phyloP scores from a whole-genome alignment of 305 asterid genomes.

The Striga hermonthica region DNA sequence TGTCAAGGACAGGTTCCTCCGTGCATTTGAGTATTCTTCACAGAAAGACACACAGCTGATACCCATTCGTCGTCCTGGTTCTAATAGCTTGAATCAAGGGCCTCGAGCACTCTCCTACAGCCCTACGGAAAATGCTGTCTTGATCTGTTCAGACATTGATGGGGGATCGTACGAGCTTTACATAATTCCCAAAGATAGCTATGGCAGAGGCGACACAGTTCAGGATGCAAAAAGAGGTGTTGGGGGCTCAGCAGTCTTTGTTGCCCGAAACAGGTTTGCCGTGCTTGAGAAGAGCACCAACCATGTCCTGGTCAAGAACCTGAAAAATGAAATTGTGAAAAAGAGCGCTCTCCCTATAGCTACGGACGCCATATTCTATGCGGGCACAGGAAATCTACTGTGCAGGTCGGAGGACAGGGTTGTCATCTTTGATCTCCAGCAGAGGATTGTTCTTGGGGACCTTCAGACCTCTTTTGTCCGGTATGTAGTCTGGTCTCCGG shows the following conservation, averaged over 20 bases:
- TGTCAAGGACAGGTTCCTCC: conserved; percentile 66
- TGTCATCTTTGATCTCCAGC: conserved; percentile 80
- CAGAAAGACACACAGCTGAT: conserved; percentile 50
- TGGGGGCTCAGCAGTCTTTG: conserved; percentile 86
- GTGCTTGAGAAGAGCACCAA: conserved; percentile 65
- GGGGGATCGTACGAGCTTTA: conserved; percentile 93
- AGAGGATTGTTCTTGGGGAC: conserved; percentile 68
- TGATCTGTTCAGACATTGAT: conserved; percentile 75
- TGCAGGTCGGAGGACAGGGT: conserved; percentile 92
- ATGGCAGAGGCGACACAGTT: conserved; percentile 71
- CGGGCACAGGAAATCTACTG: conserved; percentile 82
- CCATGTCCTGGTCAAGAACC: conserved; percentile 48
- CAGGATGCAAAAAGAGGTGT: conserved; percentile 83
- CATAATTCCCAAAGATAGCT: conserved; percentile 67
- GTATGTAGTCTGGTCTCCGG: conserved; percentile 85
- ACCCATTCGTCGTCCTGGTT: conserved; percentile 55
- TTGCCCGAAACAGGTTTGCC: conserved; percentile 89
- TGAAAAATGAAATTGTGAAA: conserved; percentile 52
- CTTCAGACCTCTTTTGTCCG: conserved; percentile 73
- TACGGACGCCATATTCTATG: conserved; percentile 83
- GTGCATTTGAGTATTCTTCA: conserved; percentile 47
- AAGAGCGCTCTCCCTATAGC: conserved; percentile 61
- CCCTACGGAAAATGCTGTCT: conserved; percentile 78
- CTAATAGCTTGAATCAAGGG: conserved; percentile 52
- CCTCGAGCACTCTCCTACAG: conserved; percentile 76